phyloP scores from a whole-genome alignment of 805 yeast species.

The Saccharomycopsis guyanensis region DNA sequence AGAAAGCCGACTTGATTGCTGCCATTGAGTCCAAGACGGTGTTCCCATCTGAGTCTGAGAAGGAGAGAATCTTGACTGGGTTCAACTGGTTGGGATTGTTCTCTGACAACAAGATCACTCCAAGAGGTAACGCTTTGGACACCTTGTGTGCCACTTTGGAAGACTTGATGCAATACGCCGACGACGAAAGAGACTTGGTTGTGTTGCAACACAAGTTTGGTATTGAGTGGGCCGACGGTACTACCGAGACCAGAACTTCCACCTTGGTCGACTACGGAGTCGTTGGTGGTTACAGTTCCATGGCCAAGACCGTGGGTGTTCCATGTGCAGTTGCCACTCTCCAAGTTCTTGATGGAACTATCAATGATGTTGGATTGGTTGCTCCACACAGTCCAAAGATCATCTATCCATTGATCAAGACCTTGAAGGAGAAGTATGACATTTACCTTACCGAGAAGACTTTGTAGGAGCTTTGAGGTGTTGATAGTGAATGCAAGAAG shows the following conservation, averaged over 20 bases:
- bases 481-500: no score
- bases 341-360: conserved; percentile 76
- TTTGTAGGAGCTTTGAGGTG: conserved; percentile 12
- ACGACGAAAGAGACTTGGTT: conserved; percentile 92
- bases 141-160: conserved; percentile 95
- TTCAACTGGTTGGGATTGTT: conserved; percentile 92
- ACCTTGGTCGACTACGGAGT: conserved; percentile 93
- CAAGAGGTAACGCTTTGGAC: conserved; percentile 92
- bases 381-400: conserved; percentile 92
- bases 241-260: conserved; percentile 85
- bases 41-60: conserved; percentile 75
- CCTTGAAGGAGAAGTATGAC: conserved; percentile 82
- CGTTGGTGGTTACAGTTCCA: conserved; percentile 88
- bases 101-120: conserved; percentile 65
- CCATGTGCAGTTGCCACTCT: conserved; percentile 95
- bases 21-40: conserved; percentile 71
- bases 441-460: conserved; percentile 88
- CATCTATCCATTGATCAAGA: conserved; percentile 85
- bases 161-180: conserved; percentile 90
- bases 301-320: conserved; percentile 98
- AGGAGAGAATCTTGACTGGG: conserved; percentile 81
- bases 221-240: conserved; percentile 92
- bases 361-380: conserved; percentile 71
- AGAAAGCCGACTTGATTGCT: conserved; percentile 66
- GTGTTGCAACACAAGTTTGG: conserved; percentile 97